Evolutionary conservation across 352 stramenopile species (phyloP).

Genomic region (Thalassiosira hispida): DNA sequence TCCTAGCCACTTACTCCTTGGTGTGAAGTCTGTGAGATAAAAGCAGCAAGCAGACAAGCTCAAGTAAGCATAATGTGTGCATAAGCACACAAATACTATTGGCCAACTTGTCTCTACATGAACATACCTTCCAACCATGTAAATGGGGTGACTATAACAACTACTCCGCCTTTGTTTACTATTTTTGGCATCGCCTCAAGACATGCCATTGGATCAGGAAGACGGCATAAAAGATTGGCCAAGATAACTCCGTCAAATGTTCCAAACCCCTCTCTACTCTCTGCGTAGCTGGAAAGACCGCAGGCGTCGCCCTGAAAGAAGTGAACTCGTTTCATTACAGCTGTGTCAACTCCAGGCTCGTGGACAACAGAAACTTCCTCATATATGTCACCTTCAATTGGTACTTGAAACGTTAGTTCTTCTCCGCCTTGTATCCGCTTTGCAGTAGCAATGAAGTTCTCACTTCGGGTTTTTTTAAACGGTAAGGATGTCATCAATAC

Average conservation of each 20-base stretch:
- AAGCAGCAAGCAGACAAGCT: background rate
- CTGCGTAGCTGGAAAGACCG: constrained; percentile 81
- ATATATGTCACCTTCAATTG: constrained; percentile 90
- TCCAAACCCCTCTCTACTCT: constrained; percentile 71
- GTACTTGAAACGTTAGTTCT: constrained; percentile 87
- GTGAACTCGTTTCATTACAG: constrained; percentile 82
- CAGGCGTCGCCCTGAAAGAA: constrained; percentile 95
- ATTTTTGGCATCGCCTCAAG: constrained; percentile 88
- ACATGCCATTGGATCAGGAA: constrained; percentile 92
- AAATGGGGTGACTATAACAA: constrained; percentile 95
- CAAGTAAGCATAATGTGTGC: background rate
- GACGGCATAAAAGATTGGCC: constrained; percentile 94
- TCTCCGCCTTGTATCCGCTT: constrained; percentile 89
- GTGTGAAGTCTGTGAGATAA: constrained; percentile 88
- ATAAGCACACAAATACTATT: background rate
- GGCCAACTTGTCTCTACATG: background rate
- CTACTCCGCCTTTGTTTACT: constrained; percentile 90
- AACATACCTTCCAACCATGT: constrained; percentile 92
- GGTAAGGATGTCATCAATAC: background rate
- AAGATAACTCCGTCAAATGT: constrained; percentile 95
- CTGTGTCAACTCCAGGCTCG: constrained; percentile 82
- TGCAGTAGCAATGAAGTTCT: constrained; percentile 89
- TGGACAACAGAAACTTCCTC: constrained; percentile 67
- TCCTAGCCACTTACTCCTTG: constrained; percentile 75
- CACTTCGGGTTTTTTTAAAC: constrained; percentile 38